Evolutionary conservation across 139 green algal species (phyloP).

Genomic region (Chlamydomonas eustigma): DNA sequence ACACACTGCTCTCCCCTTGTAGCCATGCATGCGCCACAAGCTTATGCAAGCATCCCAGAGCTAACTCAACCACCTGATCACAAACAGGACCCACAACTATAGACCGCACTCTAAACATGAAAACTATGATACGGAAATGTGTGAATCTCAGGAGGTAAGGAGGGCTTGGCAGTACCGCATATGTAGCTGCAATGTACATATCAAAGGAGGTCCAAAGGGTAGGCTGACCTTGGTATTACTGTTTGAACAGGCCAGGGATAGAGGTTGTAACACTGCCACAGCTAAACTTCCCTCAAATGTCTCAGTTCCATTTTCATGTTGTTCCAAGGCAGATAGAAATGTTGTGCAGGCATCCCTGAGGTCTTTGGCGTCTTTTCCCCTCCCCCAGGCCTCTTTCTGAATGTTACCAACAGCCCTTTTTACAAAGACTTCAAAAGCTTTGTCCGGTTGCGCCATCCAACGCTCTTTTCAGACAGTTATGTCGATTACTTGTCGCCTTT

Average conservation of each 20-base stretch:
- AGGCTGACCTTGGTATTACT: conserved; percentile 18
- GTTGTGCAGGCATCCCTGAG: conserved; percentile 62
- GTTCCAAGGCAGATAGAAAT: conserved; percentile 51
- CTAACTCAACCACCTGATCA: conserved; percentile 57
- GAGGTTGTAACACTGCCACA: conserved; percentile 61
- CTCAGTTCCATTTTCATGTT: conserved; percentile 30
- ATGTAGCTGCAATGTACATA: not conserved
- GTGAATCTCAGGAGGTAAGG: too few relatives aligned
- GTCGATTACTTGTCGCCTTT: too few relatives aligned
- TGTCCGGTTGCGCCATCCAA: conserved; percentile 16
- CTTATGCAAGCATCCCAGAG: conserved; percentile 87
- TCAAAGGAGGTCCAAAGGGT: not conserved
- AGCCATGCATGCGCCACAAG: conserved; percentile 83
- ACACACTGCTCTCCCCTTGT: conserved; percentile 52
- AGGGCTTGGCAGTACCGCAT: too few relatives aligned
- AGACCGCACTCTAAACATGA: too few relatives aligned
- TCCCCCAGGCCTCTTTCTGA: conserved; percentile 62
- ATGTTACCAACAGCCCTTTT: conserved; percentile 59
- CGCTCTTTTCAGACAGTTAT: too few relatives aligned
- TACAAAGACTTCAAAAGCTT: conserved; percentile 52
- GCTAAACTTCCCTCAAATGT: conserved; percentile 25
- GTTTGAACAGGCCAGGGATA: conserved; percentile 55
- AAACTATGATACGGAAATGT: too few relatives aligned
- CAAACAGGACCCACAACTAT: too few relatives aligned
- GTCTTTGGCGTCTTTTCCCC: conserved; percentile 57